Conservation (phyloP, 805 yeast genomes). For the Nakazawaea peltata region DNA sequence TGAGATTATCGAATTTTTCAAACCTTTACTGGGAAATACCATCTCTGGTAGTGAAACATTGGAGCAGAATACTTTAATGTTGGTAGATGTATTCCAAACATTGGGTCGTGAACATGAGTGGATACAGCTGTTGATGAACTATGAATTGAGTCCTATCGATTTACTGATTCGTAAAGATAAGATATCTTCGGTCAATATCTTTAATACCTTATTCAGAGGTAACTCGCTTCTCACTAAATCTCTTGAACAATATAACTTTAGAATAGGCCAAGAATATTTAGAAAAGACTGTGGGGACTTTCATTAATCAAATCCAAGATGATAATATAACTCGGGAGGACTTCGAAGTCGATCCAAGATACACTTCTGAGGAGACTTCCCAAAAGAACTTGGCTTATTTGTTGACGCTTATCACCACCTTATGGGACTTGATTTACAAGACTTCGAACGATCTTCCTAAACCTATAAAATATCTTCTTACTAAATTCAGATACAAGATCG, state of each 20-base stretch:
- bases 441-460: constrained; percentile 70
- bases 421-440: constrained; percentile 58
- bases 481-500: constrained; percentile 56
- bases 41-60: constrained; percentile 26
- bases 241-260: constrained; percentile 64
- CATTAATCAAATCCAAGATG: constrained; percentile 40
- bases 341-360: constrained; percentile 79
- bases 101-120: constrained; percentile 62
- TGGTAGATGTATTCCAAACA: constrained; percentile 70
- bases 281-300: constrained; percentile 68
- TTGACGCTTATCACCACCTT: constrained; percentile 42
- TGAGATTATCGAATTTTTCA: constrained; percentile 42
- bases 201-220: constrained; percentile 72
- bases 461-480: constrained; percentile 59
- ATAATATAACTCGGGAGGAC: constrained; percentile 33
- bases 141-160: constrained; percentile 49
- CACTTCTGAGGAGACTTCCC: constrained; percentile 16
- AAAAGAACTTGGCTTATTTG: constrained; percentile 24
- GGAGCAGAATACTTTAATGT: constrained; percentile 48
- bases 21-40: constrained; percentile 18
- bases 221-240: constrained; percentile 78
- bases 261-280: constrained; percentile 75
- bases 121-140: constrained; percentile 61
- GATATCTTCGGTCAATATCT: constrained; percentile 31
- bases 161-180: constrained; percentile 34